Evolutionary conservation across 495 filamentous ascomycete genomes (phyloP).

Genomic region (Peziza echinospora): DNA sequence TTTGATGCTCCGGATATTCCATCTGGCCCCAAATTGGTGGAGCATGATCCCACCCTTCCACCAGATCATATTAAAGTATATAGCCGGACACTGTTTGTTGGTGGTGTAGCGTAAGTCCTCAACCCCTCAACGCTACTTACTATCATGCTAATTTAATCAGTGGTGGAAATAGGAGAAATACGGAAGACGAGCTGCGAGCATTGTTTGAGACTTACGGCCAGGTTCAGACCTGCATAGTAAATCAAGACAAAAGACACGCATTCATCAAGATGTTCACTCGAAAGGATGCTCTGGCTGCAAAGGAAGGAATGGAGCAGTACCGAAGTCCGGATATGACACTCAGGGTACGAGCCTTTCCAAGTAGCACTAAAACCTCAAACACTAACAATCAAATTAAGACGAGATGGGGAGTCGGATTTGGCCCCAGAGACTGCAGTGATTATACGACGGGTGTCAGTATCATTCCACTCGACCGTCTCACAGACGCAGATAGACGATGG

Average conservation of each 20-base stretch:
- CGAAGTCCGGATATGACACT: conserved; percentile 49
- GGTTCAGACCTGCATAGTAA: conserved; percentile 94
- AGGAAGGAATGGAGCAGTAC: conserved; percentile 74
- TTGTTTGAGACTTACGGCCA: conserved; percentile 60
- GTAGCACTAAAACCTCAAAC: no score
- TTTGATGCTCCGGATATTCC: conserved; percentile 27
- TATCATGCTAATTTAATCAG: conserved; percentile 5
- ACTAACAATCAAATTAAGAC: conserved; percentile 35
- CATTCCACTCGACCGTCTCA: conserved; percentile 77
- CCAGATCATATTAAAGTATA: conserved; percentile 70
- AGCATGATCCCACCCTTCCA: conserved; percentile 53
- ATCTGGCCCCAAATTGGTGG: conserved; percentile 46
- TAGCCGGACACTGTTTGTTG: conserved; percentile 88
- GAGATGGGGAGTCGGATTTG: conserved; percentile 93
- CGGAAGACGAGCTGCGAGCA: conserved; percentile 55
- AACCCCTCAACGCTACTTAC: background rate
- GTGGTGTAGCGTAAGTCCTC: conserved; percentile 66
- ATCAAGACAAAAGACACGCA: conserved; percentile 88
- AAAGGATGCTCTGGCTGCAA: conserved; percentile 58
- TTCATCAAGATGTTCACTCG: conserved; percentile 97
- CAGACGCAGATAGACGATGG: conserved; percentile 93
- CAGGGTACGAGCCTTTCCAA: conserved; percentile 40
- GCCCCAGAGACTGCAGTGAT: conserved; percentile 90
- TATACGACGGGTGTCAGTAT: conserved; percentile 82
- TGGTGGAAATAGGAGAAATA: conserved; percentile 30